These are phyloP conservation scores for Neopestalotiopsis sp. DNA, from an alignment of 2,329 filamentous ascomycete genomes.

Conservation along the genomic window DNA sequence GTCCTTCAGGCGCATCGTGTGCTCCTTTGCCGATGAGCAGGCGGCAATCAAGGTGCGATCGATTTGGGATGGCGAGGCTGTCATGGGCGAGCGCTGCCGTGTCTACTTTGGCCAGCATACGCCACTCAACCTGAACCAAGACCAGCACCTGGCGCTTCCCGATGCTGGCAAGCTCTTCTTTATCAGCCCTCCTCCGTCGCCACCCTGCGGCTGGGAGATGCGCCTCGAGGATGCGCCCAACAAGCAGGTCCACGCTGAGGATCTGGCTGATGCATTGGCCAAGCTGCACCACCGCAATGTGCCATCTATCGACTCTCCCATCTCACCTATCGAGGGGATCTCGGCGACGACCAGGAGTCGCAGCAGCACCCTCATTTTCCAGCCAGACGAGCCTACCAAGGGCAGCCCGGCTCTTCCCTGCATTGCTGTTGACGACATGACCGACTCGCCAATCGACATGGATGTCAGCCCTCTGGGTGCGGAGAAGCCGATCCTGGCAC, in stretches of 20 bases:
- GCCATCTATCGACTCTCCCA: constrained; percentile 33
- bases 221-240: constrained; percentile 73
- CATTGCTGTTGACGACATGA: constrained; percentile 72
- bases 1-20: constrained; percentile 81
- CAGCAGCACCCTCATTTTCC: constrained; percentile 71
- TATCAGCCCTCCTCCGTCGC: constrained; percentile 72
- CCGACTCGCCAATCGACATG: constrained; percentile 56
- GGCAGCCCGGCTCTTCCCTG: constrained; percentile 64
- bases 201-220: constrained; percentile 75
- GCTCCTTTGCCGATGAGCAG: constrained; percentile 75
- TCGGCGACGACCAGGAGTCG: constrained; percentile 55
- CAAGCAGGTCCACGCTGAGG: constrained; percentile 72
- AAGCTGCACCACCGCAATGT: constrained; percentile 58
- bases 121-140: constrained; percentile 52
- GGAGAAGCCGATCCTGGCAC: constrained; percentile 57
- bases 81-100: constrained; percentile 72
- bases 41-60: constrained; percentile 74
- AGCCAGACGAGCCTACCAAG: constrained; percentile 59
- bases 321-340: constrained; percentile 46
- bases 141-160: constrained; percentile 68
- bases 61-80: constrained; percentile 74
- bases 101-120: constrained; percentile 74
- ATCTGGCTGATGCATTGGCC: constrained; percentile 69
- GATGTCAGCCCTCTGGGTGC: constrained; percentile 43
- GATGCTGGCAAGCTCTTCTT: constrained; percentile 76